A percentile compares a stretch with the other conserved stretches of the same genome.
Evolutionary conservation across 768 basidiomycete genomes (phyloP).

Genomic region (Rhodotorula sphaerocarpa): DNA sequence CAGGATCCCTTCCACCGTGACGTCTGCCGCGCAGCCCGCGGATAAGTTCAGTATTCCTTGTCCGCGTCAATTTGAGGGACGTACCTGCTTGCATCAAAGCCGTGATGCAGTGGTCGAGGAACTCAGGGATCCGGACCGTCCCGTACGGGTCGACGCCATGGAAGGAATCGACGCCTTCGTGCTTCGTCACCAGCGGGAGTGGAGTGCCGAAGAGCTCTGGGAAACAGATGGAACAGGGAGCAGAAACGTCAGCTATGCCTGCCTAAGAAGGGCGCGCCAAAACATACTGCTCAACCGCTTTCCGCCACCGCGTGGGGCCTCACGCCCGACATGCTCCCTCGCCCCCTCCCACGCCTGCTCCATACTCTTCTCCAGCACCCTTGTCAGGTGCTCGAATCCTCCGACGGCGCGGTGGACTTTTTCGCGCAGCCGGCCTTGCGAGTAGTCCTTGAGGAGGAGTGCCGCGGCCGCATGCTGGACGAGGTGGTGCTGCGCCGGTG

Average conservation of each 20-base stretch:
- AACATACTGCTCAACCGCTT: no score
- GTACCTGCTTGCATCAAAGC: constrained; percentile 20
- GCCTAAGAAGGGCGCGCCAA: no score
- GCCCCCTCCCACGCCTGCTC: background rate
- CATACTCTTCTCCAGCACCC: background rate
- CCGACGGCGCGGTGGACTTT: constrained; percentile 10
- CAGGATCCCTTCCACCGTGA: constrained; percentile 22
- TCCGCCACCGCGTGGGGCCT: no score
- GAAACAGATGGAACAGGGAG: no score
- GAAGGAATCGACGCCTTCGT: constrained; percentile 12
- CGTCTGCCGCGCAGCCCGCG: background rate
- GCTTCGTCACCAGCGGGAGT: constrained; percentile 1
- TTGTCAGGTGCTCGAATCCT: constrained; percentile 2
- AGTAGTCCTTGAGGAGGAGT: constrained; percentile 16
- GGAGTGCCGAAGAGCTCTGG: constrained; percentile 24
- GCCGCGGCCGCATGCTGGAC: constrained; percentile 25
- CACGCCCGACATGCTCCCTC: background rate
- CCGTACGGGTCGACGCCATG: constrained; percentile 22
- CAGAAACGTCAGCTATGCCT: no score
- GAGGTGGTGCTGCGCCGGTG: constrained; percentile 15
- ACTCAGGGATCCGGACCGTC: constrained; percentile 23
- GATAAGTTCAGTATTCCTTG: background rate
- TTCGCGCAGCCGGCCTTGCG: constrained; percentile 1
- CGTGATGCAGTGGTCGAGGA: constrained; percentile 30
- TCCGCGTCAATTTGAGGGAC: no score